These are phyloP conservation scores for Eucalyptus sideroxylon DNA, from an alignment of 345 rosid species.

Conservation along the genomic window DNA sequence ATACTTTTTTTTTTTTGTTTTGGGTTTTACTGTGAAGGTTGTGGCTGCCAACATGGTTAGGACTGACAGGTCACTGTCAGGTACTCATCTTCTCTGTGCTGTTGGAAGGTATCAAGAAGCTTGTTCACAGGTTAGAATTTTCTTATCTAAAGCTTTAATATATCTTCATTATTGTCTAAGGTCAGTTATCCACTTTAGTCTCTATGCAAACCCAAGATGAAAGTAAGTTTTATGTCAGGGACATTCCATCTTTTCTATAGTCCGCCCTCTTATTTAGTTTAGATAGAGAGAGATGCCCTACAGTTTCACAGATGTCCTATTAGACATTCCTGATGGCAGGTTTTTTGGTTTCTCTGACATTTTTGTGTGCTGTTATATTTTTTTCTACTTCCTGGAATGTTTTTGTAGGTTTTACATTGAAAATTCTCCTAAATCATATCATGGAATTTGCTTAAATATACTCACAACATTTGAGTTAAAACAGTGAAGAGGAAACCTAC, in stretches of 20 bases:
- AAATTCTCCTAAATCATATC: neutral
- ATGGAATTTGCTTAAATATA: neutral
- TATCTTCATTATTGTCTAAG: neutral
- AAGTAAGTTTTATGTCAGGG: neutral
- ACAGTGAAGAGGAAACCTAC: neutral
- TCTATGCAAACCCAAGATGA: neutral
- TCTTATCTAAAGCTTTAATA: neutral
- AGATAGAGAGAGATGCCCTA: neutral
- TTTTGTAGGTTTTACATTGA: neutral
- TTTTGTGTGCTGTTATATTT: neutral
- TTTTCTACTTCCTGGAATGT: neutral
- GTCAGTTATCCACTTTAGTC: neutral
- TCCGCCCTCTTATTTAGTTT: neutral
- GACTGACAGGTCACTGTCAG: conserved; percentile 80
- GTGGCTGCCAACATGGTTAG: conserved; percentile 98
- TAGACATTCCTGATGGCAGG: neutral
- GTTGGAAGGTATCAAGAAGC: conserved; percentile 98
- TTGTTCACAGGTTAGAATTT: conserved; percentile 75
- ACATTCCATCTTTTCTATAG: neutral
- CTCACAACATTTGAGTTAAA: neutral
- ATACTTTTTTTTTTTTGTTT: neutral
- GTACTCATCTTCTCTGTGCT: conserved; percentile 92
- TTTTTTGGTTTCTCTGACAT: neutral
- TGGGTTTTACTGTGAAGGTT: conserved; percentile 34
- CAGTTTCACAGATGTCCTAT: neutral